Evolutionary conservation across 1,284 basidiomycete genomes (phyloP), one percentile per base, ranked within the genome.

Genomic region (Ceratobasidium sp.): DNA sequence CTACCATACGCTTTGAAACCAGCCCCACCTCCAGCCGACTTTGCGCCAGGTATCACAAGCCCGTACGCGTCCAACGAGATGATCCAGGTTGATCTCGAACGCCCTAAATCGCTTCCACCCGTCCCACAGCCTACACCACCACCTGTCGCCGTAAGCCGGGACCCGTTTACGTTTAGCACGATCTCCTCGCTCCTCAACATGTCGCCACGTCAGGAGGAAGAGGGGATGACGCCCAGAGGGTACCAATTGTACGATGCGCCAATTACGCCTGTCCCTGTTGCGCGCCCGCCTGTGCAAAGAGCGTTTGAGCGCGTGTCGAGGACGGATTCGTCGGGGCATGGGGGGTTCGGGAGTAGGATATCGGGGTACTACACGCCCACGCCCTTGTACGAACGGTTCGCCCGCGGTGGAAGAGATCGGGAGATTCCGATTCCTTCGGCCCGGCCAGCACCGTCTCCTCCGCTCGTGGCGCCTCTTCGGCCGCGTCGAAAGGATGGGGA

Each of bases 361-460:
- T 55, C 50, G 32, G 50, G 34, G 34, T 67, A 67, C 26, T 67
- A 12, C 34, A 36, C 64, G n/a, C 50, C 64, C 14, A 67, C 64
- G 26, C 64, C 64, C 10, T 32, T 67, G 64, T 67, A 67, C 23
- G 64, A 67, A 21, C 28, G 41, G 64, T 67, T 67, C 55, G 64
- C 64, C 36, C 30, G 64, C 3, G 50, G 64, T 5, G 50, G 26
- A 21, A 55, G 46, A 14, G 48, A 36, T n/a, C 4, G 5, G 36
- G 36, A 21, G 16, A 18, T 23, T 16, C 23, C 50, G 12, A 36
- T 50, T 34, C 32, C 50, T 34, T 21, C 64, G 39, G 9, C 23
- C 14, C 41, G 23, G 39, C 34, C 36, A 1, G 21, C 50, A 1
- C 64, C 64, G 9, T 67, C 45, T 50, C 64, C 48, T 10, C 48